Percentiles rank a stretch among this genome's conserved stretches.
phyloP scores from a whole-genome alignment of 1,284 basidiomycete species.

The Trametes versicolor region DNA sequence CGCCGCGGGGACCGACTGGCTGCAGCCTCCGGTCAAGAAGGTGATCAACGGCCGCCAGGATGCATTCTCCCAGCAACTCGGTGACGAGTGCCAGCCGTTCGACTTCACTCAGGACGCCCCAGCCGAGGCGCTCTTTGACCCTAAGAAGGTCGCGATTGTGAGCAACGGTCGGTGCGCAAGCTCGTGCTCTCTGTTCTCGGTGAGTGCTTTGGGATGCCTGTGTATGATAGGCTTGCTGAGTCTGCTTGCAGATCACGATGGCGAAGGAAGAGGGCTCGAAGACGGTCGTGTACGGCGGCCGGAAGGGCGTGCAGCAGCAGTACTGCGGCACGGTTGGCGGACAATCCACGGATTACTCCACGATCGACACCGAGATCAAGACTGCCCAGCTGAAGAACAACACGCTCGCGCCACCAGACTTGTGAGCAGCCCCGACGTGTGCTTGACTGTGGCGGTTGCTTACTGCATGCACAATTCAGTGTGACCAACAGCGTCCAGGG shows the following conservation, averaged over 20 bases:
- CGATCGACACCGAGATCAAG: conserved; percentile 69
- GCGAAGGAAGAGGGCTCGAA: conserved; percentile 64
- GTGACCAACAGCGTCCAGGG: conserved; percentile 63
- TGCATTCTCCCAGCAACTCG: conserved; percentile 61
- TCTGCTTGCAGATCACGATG: conserved; percentile 61
- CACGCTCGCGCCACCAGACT: conserved; percentile 66
- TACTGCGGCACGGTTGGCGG: conserved; percentile 72
- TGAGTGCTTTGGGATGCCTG: conserved; percentile 39
- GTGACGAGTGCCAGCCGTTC: conserved; percentile 68
- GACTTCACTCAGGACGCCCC: conserved; percentile 49
- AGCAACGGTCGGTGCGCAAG: conserved; percentile 63
- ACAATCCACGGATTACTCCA: conserved; percentile 62
- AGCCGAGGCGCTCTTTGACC: conserved; percentile 58
- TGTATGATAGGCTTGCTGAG: conserved; percentile 13
- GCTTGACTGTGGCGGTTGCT: not conserved
- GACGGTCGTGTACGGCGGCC: conserved; percentile 66
- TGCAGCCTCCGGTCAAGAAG: conserved; percentile 50
- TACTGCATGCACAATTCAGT: conserved; percentile 40
- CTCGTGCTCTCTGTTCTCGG: conserved; percentile 70
- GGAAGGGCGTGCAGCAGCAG: conserved; percentile 57
- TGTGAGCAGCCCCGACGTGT: conserved; percentile 49
- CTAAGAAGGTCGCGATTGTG: conserved; percentile 62
- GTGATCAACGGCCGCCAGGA: conserved; percentile 59
- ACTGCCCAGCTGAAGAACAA: conserved; percentile 63
- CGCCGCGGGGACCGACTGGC: conserved; percentile 55